Evolutionary conservation across 805 yeast genomes (phyloP), one percentile per base, ranked within the genome.

Genomic region (Suhomyces emberorum): DNA sequence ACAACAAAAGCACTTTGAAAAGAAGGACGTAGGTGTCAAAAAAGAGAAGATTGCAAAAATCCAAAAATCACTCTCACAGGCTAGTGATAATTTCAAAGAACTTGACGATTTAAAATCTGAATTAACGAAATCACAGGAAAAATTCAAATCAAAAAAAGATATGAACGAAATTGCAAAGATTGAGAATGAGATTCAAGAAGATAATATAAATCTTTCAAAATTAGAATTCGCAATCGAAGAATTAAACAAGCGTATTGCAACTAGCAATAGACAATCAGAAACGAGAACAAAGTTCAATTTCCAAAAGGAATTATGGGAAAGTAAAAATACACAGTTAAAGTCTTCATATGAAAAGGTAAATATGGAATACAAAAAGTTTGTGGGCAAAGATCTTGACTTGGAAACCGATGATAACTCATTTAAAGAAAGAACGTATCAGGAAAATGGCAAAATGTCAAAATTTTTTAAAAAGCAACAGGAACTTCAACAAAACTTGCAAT

Each of bases 221-320:
- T 39, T 61, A 24, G 70, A 65, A 32, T 43, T 39, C 35, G 63
- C 58, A 19, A 50, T 79, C 8, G 93, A 86, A 7, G 67, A 65
- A 0, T 48, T 79, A 11, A 72, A 74, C 38, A 67, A 67, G 12
- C 70, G 76, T 15, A 63, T 85, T 10, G 51, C 74, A 4, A 58
- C 63, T 11, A 69, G 75, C 3, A 81, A 76, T 46, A 70, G 72
- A 47, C 82, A 77, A 49, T 65, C 83, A 1, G 88, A 80, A 32
- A 48, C 70, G 2, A 64, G 74, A 42, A 82, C 87, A 0, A 77
- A 74, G 43, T 49, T 78, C 3, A 63, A 70, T 0, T 49, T 79
- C 12, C 44, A 74, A 21, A 50, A 54, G 15, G 78, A 74, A 21
- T 68, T 74, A 8, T 46, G 54, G 2, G 49, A 39, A 1, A 50